Percentiles rank a stretch among this genome's conserved stretches.
Evolutionary conservation across 164 flowering plant species (phyloP).

Genomic region (Akebia trifoliata): DNA sequence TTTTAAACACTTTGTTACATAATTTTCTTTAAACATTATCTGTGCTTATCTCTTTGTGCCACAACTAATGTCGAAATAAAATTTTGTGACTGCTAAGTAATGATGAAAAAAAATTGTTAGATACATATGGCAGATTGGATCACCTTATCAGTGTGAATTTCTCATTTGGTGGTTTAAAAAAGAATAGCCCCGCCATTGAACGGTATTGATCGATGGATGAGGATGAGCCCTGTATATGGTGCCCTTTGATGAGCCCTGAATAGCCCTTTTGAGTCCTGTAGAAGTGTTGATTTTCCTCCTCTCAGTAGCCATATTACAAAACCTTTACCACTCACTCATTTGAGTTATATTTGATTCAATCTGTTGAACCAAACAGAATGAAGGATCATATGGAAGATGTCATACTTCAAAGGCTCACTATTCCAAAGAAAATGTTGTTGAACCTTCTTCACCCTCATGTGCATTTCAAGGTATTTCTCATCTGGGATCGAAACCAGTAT

Average conservation of each 20-base stretch:
- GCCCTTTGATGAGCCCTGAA: neutral
- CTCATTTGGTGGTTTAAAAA: neutral
- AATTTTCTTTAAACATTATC: no score
- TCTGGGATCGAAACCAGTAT: constrained; percentile 32
- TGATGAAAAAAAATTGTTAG: neutral
- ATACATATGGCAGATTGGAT: neutral
- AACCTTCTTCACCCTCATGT: constrained; percentile 28
- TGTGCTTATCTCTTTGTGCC: neutral
- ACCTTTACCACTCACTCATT: neutral
- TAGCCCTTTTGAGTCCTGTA: neutral
- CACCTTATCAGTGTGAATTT: neutral
- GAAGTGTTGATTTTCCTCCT: neutral
- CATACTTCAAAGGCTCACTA: constrained; percentile 33
- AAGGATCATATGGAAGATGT: constrained; percentile 46
- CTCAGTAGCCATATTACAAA: neutral
- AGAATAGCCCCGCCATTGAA: neutral
- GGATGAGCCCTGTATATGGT: neutral
- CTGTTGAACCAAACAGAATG: constrained; percentile 42
- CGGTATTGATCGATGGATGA: neutral
- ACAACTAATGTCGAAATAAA: neutral
- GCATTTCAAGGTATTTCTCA: constrained; percentile 29
- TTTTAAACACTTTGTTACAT: no score
- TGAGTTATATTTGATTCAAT: constrained; percentile 17
- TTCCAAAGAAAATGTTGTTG: constrained; percentile 45
- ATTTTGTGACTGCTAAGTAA: neutral